Conservation (phyloP, 1,284 basidiomycete species). For the Moniliella sp. region DNA sequence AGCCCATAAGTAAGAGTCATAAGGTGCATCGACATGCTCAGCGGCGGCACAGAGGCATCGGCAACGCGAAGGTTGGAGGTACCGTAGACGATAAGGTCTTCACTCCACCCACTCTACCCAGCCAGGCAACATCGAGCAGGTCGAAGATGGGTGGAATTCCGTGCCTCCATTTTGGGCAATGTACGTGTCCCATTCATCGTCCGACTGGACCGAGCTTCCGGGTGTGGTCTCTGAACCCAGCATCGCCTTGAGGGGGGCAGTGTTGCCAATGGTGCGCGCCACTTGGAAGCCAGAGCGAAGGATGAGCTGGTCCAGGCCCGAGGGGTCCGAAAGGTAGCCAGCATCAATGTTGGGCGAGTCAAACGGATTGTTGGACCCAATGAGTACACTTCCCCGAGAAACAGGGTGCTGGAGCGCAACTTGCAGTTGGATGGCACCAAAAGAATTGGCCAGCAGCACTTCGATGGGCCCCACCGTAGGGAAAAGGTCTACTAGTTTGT, state of each 20-base stretch:
- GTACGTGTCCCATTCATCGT: constrained; percentile 11
- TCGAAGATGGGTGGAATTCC: constrained; percentile 41
- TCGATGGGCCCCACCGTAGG: constrained; percentile 11
- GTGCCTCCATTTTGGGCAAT: constrained; percentile 22
- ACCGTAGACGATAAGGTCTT: constrained; percentile 46
- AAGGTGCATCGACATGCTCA: constrained; percentile 36
- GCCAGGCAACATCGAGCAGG: constrained; percentile 47
- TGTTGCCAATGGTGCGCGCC: constrained; percentile 10
- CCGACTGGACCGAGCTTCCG: constrained; percentile 4
- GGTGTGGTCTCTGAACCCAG: constrained; percentile 6
- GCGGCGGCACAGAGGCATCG: constrained; percentile 34
- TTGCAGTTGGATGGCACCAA: constrained; percentile 11
- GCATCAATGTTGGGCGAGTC: constrained; percentile 16
- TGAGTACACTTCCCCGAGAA: constrained; percentile 17
- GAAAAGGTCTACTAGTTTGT: constrained; percentile 32
- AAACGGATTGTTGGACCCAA: constrained; percentile 11
- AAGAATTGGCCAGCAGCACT: constrained; percentile 16
- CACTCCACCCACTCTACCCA: constrained; percentile 46
- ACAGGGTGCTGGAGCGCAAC: constrained; percentile 20
- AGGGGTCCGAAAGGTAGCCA: constrained; percentile 12
- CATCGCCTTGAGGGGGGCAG: constrained; percentile 6
- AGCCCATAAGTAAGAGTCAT: constrained; percentile 45
- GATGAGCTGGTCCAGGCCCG: constrained; percentile 13
- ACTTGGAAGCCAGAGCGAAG: constrained; percentile 15
- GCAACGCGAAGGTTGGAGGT: constrained; percentile 43